Evolutionary conservation across 805 yeast genomes (phyloP).

Genomic region (Metahyphopichia silvanorum): DNA sequence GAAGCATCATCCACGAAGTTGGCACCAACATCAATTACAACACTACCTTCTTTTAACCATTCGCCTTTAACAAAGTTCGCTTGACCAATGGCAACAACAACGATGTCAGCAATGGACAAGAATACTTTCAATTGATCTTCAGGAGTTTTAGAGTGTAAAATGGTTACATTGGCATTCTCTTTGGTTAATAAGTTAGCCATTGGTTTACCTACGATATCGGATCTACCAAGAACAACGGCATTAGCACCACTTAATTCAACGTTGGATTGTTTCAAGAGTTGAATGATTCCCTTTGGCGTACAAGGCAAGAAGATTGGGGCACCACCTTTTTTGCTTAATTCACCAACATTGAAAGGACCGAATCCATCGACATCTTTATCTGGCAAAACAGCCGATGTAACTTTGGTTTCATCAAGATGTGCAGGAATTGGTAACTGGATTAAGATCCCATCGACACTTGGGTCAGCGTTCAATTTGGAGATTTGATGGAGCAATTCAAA

Average conservation of each 20-base stretch:
- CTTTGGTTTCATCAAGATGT: conserved; percentile 62
- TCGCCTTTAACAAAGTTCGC: conserved; percentile 70
- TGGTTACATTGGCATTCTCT: conserved; percentile 73
- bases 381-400: conserved; percentile 64
- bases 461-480: conserved; percentile 53
- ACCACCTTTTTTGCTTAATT: conserved; percentile 70
- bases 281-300: conserved; percentile 79
- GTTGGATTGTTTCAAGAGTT: conserved; percentile 55
- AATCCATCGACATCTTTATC: conserved; percentile 84
- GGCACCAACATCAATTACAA: conserved; percentile 81
- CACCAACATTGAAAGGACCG: conserved; percentile 75
- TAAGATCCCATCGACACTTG: conserved; percentile 65
- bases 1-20: conserved; percentile 66
- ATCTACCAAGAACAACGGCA: conserved; percentile 84
- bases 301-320: conserved; percentile 72
- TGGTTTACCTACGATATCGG: conserved; percentile 84
- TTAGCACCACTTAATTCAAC: conserved; percentile 58
- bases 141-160: conserved; percentile 65
- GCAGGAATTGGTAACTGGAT: conserved; percentile 76
- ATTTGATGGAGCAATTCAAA: conserved; percentile 53
- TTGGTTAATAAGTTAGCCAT: conserved; percentile 67
- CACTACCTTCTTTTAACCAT: conserved; percentile 66
- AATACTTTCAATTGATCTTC: conserved; percentile 45
- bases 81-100: conserved; percentile 73
- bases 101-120: conserved; percentile 66